Percentiles rank a stretch among this genome's conserved stretches.
These are phyloP conservation scores for Podospora pseudocomata DNA, from an alignment of 495 filamentous ascomycete species.

Conservation along the genomic window DNA sequence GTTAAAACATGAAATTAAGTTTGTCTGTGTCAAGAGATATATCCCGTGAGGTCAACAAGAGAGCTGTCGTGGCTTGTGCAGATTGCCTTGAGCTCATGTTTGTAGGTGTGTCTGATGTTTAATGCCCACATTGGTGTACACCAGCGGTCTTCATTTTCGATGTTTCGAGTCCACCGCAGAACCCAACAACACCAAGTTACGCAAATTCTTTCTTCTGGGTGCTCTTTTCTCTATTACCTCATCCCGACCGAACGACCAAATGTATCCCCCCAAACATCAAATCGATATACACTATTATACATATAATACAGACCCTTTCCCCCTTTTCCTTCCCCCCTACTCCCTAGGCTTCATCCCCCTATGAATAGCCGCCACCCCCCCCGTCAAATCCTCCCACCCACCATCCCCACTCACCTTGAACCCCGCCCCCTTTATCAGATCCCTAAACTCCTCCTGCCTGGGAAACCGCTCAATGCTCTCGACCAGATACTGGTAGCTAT, in stretches of 20 bases:
- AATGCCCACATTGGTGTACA: too few relatives aligned
- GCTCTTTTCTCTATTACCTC: not conserved
- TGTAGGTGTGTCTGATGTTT: too few relatives aligned
- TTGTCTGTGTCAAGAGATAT: too few relatives aligned
- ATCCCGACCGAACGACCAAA: not conserved
- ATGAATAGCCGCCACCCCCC: constrained; percentile 91
- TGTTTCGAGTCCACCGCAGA: too few relatives aligned
- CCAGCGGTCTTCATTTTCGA: too few relatives aligned
- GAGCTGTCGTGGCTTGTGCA: too few relatives aligned
- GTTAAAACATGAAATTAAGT: too few relatives aligned
- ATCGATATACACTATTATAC: not conserved
- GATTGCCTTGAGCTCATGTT: too few relatives aligned
- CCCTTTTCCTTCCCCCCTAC: not conserved
- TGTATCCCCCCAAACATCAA: not conserved
- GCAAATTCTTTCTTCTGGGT: too few relatives aligned
- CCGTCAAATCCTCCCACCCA: constrained; percentile 83
- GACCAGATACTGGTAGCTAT: constrained; percentile 97
- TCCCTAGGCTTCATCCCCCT: constrained; percentile 84
- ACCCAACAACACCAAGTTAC: too few relatives aligned
- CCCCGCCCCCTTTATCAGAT: constrained; percentile 85
- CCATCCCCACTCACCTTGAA: constrained; percentile 79
- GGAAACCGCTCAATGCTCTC: constrained; percentile 97
- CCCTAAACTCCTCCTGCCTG: constrained; percentile 72
- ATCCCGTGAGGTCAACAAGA: too few relatives aligned
- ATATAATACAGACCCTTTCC: constrained; percentile 9